Base-by-base conservation (phyloP, 2,329 filamentous ascomycete species). In the Pyrenochaeta sp. region DNA sequence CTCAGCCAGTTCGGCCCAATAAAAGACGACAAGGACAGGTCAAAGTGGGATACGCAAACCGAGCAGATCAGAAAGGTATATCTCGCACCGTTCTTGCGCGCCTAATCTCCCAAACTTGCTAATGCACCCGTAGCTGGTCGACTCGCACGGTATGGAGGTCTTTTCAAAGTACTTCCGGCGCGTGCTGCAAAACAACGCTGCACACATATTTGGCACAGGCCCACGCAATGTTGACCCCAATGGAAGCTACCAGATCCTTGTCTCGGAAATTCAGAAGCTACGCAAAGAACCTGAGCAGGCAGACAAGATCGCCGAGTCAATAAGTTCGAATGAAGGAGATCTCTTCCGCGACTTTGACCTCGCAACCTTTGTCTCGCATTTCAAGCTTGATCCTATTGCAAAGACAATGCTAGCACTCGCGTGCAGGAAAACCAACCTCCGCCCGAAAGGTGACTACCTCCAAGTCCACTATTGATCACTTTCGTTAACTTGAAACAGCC, bases 91-190 rank as follows among this genome's bases (percentile, higher is more conserved):
- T 29, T 34, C 41, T 37, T 35, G 45, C 41, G 34, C 46, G 15
- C 39, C 20, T 22, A 34, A 36, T n/a, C 38, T 35, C 18, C 19
- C 30, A 17, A 24, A 8, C 35, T 17, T 52, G 44, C 61, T 69
- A 43, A 69, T 47, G 21, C 24, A 19, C 27, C 15, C 9, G 39
- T 55, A 96, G 89, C 86, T 97, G 72, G 88, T 97, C 77, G 87
- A 96, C 84, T 92, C 93, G 66, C 87, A 96, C 91, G 92, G 92
- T 69, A 99, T 99, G 93, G 95, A 99, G 81, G 91, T 96, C 69
- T 96, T 92, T 72, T 86, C 90, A 49, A 95, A 92, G 79, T 96
- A 94, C 74, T 96, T 99, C 75, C 87, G 90, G 73, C 90, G 93
- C 74, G 81, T 97, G 70, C 84, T 99, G 68, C 88, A 88, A 74